These are phyloP conservation scores for Alternaria sp. DNA, from an alignment of 2,329 filamentous ascomycete genomes.

Conservation along the genomic window DNA sequence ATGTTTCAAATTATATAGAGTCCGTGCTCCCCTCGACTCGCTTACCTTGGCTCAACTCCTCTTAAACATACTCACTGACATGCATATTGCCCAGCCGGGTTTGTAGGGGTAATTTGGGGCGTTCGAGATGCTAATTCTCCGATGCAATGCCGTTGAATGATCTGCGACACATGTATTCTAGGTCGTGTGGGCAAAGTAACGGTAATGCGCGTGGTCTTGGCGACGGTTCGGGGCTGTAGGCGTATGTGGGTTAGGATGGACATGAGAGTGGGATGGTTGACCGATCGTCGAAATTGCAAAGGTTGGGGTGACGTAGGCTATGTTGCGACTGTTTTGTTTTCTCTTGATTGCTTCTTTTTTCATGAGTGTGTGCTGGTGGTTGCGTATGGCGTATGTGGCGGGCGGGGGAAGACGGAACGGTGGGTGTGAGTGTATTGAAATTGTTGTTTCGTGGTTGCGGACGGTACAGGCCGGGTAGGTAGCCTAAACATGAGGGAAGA, in stretches of 20 bases:
- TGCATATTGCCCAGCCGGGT: neutral
- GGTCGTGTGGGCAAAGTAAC: neutral
- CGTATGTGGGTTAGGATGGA: neutral
- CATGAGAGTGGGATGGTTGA: neutral
- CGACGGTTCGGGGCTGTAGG: neutral
- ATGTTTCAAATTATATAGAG: neutral
- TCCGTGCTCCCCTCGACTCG: neutral
- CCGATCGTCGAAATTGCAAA: neutral
- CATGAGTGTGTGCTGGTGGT: neutral
- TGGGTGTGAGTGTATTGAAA: neutral
- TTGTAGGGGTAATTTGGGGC: neutral
- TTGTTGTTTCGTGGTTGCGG: neutral
- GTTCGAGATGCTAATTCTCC: constrained; percentile 6
- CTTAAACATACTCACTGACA: neutral
- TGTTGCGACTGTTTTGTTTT: neutral
- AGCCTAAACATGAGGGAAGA: neutral
- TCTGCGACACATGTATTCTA: neutral
- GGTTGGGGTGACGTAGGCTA: neutral
- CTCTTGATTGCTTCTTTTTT: neutral
- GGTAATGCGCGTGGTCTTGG: neutral
- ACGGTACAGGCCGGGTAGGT: neutral
- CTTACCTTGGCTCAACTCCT: neutral
- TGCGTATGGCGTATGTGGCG: neutral
- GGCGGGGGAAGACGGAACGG: neutral
- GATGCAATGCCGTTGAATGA: constrained; percentile 13